A percentile compares a stretch with the other conserved stretches of the same genome.
These are phyloP conservation scores for Haplosporangium gracile DNA, from an alignment of 192 early-diverging fungal genomes.

Conservation along the genomic window DNA sequence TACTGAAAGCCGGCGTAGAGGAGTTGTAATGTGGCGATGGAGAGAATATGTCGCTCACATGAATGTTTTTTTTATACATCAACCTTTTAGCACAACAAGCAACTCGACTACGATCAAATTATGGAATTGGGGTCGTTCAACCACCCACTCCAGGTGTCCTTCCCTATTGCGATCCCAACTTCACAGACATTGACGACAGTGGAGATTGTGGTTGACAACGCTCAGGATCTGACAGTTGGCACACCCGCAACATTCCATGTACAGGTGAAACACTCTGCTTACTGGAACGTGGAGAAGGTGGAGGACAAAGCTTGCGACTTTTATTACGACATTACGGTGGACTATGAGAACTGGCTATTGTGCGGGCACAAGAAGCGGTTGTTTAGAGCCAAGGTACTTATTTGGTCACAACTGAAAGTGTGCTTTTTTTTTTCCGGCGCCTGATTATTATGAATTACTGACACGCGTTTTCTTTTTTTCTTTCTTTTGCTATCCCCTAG, in stretches of 20 bases:
- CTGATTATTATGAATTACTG: not conserved
- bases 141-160: constrained; percentile 31
- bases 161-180: constrained; percentile 36
- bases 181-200: constrained; percentile 66
- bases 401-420: not conserved
- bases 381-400: constrained; percentile 69
- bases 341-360: constrained; percentile 78
- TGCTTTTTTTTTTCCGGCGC: constrained; percentile 12
- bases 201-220: constrained; percentile 59
- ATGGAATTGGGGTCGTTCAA: constrained; percentile 20
- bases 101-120: constrained; percentile 59
- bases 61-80: not conserved
- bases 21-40: not conserved
- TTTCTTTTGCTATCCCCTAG: constrained; percentile 20
- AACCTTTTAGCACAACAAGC: constrained; percentile 53
- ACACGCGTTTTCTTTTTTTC: constrained; percentile 4
- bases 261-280: constrained; percentile 64
- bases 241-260: constrained; percentile 70
- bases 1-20: not conserved
- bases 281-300: constrained; percentile 60
- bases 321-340: constrained; percentile 72
- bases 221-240: constrained; percentile 62
- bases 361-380: constrained; percentile 71
- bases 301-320: constrained; percentile 56
- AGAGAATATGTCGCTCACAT: not conserved